phyloP scores from a whole-genome alignment of 2,329 filamentous ascomycete species.

The Cladophialophora immunda region DNA sequence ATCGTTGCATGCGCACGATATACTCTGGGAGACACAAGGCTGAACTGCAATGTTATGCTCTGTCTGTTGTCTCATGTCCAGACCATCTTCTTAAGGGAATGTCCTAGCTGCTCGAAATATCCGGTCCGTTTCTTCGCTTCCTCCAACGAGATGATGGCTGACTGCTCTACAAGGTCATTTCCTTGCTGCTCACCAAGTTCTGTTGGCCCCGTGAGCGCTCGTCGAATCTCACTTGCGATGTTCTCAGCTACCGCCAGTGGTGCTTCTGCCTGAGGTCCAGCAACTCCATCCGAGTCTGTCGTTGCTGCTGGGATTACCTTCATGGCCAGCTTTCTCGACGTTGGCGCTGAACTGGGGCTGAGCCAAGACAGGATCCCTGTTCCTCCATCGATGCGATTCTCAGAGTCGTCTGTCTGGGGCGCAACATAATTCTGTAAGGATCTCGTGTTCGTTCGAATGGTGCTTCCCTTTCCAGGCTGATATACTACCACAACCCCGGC shows the following conservation, averaged over 20 bases:
- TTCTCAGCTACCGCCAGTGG: slow-evolving; percentile 62
- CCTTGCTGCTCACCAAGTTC: slow-evolving; percentile 40
- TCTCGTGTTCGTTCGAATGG: slow-evolving; percentile 83
- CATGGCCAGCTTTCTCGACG: slow-evolving; percentile 52
- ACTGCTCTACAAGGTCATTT: slow-evolving; percentile 58
- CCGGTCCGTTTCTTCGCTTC: slow-evolving; percentile 90
- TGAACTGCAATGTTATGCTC: background rate
- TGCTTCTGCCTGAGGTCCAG: background rate
- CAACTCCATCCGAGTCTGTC: slow-evolving; percentile 20
- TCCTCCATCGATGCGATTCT: slow-evolving; percentile 43
- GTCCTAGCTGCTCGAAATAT: slow-evolving; percentile 83
- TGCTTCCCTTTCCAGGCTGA: slow-evolving; percentile 72
- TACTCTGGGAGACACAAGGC: background rate
- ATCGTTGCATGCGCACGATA: background rate
- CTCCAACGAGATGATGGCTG: slow-evolving; percentile 80
- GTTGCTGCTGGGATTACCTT: slow-evolving; percentile 49
- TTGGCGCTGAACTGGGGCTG: slow-evolving; percentile 40
- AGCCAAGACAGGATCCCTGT: slow-evolving; percentile 54
- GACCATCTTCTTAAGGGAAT: slow-evolving; percentile 91
- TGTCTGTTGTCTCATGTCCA: slow-evolving; percentile 66
- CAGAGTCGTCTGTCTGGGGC: slow-evolving; percentile 40
- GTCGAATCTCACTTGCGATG: slow-evolving; percentile 80
- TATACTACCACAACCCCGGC: slow-evolving; percentile 85
- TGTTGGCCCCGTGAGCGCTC: slow-evolving; percentile 61
- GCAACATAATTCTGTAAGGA: slow-evolving; percentile 71